Evolutionary conservation across 2,329 filamentous ascomycete species (phyloP).

Genomic region (Calonectria honghensis): DNA sequence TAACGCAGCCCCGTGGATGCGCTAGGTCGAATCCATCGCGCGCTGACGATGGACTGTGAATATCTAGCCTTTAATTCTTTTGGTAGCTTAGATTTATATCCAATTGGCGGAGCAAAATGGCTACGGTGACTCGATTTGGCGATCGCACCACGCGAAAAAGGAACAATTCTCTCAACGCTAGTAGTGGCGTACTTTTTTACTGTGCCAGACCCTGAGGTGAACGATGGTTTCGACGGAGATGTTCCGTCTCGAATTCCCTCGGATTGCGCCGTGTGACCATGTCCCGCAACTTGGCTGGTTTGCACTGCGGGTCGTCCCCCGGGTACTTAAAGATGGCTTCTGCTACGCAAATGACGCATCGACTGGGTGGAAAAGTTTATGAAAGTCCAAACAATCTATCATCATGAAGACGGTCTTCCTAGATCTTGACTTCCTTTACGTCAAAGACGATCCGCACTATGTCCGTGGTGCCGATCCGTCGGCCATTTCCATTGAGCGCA

Average conservation of each 20-base stretch:
- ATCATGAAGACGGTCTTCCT: neutral
- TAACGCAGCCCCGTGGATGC: neutral
- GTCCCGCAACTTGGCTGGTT: neutral
- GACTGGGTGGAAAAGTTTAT: neutral
- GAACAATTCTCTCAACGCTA: neutral
- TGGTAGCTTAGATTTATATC: neutral
- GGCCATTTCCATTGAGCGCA: neutral
- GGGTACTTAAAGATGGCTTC: neutral
- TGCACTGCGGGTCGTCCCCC: neutral
- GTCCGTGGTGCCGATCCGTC: neutral
- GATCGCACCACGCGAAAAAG: neutral
- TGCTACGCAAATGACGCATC: neutral
- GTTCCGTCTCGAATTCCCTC: neutral
- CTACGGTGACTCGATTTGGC: neutral
- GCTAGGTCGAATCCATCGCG: neutral
- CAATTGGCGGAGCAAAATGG: neutral
- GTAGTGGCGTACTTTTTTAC: neutral
- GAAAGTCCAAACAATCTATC: neutral
- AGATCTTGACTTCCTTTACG: neutral
- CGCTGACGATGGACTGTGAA: neutral
- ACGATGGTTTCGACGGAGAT: neutral
- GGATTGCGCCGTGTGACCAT: neutral
- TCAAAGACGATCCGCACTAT: neutral
- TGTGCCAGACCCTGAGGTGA: too few species aligned
- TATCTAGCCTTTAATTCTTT: neutral